phyloP scores from a whole-genome alignment of 352 stramenopile genomes.

The Phytophthora pluvialis region DNA sequence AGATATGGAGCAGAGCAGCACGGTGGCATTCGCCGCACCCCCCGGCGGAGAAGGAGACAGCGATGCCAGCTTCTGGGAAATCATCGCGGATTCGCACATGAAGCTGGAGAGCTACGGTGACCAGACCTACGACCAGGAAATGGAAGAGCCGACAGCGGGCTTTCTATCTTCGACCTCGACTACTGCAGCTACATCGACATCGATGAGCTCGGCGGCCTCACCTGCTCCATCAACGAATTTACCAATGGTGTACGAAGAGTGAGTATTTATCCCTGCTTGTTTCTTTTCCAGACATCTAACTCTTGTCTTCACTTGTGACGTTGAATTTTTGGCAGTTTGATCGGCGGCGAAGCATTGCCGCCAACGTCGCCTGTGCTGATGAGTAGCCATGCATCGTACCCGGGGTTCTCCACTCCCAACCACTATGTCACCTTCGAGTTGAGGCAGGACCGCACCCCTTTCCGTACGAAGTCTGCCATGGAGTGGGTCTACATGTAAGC shows the following conservation, averaged over 20 bases:
- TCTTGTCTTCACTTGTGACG: background rate
- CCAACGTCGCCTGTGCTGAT: conserved; percentile 13
- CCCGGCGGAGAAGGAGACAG: conserved; percentile 53
- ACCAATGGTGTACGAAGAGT: conserved; percentile 40
- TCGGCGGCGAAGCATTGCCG: conserved; percentile 12
- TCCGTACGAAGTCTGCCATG: conserved; percentile 36
- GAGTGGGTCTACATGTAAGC: background rate
- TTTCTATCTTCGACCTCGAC: conserved; percentile 33
- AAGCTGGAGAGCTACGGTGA: conserved; percentile 40
- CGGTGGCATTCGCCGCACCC: conserved; percentile 3
- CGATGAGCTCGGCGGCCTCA: conserved; percentile 19
- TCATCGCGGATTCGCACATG: conserved; percentile 41
- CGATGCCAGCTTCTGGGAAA: conserved; percentile 54
- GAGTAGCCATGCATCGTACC: conserved; percentile 19
- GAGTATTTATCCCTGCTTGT: conserved; percentile 1
- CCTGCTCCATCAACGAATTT: conserved; percentile 33
- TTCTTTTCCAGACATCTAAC: background rate
- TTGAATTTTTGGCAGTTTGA: background rate
- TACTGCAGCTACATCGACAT: background rate
- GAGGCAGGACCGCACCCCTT: conserved; percentile 41
- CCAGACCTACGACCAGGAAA: conserved; percentile 45
- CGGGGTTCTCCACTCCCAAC: conserved; percentile 9
- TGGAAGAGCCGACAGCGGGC: conserved; percentile 28
- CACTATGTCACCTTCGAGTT: conserved; percentile 41
- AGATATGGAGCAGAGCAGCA: background rate